Conservation (phyloP, 2,329 filamentous ascomycete species). For the Fusarium duplospermum region DNA sequence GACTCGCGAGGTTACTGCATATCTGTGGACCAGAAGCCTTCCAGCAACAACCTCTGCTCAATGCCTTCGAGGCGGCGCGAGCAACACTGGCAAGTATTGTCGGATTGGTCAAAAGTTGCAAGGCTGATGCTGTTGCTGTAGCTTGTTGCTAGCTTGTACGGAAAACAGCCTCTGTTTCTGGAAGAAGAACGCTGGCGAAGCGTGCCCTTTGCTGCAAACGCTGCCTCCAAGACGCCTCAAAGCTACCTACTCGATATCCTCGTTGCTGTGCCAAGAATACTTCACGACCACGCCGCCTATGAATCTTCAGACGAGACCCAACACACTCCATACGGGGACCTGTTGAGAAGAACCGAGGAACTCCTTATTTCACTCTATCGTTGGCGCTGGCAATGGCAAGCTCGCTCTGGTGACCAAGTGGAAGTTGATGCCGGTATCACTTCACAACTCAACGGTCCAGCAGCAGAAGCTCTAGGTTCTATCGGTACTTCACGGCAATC, state of each 20-base stretch:
- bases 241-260: not conserved
- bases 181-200: not conserved
- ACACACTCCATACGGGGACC: not conserved
- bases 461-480: not conserved
- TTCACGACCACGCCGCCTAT: not conserved
- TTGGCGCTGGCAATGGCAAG: not conserved
- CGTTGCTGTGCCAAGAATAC: not conserved
- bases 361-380: not conserved
- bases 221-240: not conserved
- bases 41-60: not conserved
- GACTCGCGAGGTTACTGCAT: not conserved
- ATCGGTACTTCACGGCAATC: not conserved
- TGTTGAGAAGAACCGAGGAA: not conserved
- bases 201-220: not conserved
- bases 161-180: not conserved
- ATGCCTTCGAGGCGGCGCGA: not conserved
- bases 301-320: not conserved
- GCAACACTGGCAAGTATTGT: not conserved
- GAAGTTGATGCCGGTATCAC: not conserved
- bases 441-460: not conserved
- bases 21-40: not conserved
- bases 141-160: not conserved
- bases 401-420: not conserved
- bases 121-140: not conserved
- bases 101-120: not conserved